These are phyloP conservation scores for Emmonsia crescens DNA, from an alignment of 2,329 filamentous ascomycete species.

Conservation along the genomic window DNA sequence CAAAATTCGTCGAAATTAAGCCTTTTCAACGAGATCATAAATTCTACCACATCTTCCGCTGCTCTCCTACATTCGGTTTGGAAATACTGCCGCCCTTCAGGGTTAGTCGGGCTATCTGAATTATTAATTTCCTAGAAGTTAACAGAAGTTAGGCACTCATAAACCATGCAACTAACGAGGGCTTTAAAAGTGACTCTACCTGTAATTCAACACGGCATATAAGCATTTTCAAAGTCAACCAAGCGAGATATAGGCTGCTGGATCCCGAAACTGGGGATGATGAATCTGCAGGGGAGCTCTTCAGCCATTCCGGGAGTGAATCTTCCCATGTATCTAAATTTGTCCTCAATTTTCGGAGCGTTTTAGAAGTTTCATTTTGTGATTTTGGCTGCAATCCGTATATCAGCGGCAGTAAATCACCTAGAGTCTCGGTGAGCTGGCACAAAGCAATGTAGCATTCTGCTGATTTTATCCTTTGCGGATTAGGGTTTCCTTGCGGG, in stretches of 20 bases:
- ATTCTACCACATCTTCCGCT: slow-evolving; percentile 39
- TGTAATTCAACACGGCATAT: slow-evolving; percentile 38
- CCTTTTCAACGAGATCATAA: slow-evolving; percentile 37
- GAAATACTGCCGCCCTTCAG: slow-evolving; percentile 40
- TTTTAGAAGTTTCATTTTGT: slow-evolving; percentile 35
- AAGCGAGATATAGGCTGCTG: slow-evolving; percentile 36
- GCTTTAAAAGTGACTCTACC: slow-evolving; percentile 20
- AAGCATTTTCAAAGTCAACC: slow-evolving; percentile 38
- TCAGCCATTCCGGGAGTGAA: slow-evolving; percentile 34
- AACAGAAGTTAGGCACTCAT: slow-evolving; percentile 5
- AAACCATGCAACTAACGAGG: slow-evolving; percentile 13
- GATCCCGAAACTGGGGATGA: slow-evolving; percentile 29
- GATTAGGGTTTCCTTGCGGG: slow-evolving; percentile 23
- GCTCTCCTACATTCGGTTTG: slow-evolving; percentile 35
- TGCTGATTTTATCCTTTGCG: slow-evolving; percentile 36
- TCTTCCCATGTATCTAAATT: slow-evolving; percentile 38
- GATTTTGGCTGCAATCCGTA: slow-evolving; percentile 36
- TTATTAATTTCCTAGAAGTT: slow-evolving; percentile 30
- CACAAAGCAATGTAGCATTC: slow-evolving; percentile 45
- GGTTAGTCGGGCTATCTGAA: slow-evolving; percentile 30
- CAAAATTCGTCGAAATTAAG: slow-evolving; percentile 44
- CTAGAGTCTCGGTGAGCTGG: slow-evolving; percentile 37
- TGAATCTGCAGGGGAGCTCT: slow-evolving; percentile 22
- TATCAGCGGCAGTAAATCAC: slow-evolving; percentile 36
- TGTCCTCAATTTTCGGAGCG: slow-evolving; percentile 35